phyloP scores from a whole-genome alignment of 75 land plant genomes.

The Ceratopteris richardii region DNA sequence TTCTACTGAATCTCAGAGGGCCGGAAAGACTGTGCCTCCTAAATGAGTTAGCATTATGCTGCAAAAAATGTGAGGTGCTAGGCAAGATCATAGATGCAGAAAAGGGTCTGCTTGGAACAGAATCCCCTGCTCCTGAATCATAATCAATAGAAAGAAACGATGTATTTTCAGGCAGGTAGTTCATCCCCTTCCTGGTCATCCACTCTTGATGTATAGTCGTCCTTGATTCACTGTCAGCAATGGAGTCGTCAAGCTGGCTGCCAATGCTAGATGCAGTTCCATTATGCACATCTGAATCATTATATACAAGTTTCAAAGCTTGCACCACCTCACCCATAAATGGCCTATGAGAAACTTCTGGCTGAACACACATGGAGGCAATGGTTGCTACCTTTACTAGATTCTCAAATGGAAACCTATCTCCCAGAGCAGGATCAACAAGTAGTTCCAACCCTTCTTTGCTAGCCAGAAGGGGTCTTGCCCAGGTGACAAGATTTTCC shows the following conservation, averaged over 20 bases:
- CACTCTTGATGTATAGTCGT: slow-evolving; percentile 3
- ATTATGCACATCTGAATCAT: slow-evolving; percentile 25
- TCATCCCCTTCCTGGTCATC: slow-evolving; percentile 36
- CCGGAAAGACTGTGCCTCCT: slow-evolving; percentile 22
- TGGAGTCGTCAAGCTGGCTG: slow-evolving; percentile 27
- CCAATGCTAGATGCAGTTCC: neutral
- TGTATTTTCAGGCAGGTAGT: slow-evolving; percentile 33
- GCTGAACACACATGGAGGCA: slow-evolving; percentile 96
- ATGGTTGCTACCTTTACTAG: slow-evolving; percentile 79
- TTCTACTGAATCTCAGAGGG: neutral
- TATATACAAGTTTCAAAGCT: slow-evolving; percentile 78
- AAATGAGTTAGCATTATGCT: slow-evolving; percentile 8
- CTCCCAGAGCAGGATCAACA: slow-evolving; percentile 65
- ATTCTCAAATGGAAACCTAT: slow-evolving; percentile 50
- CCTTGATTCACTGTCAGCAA: slow-evolving; percentile 30
- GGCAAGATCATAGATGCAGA: slow-evolving; percentile 14
- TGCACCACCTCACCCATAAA: slow-evolving; percentile 99
- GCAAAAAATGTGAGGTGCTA: slow-evolving; percentile 3
- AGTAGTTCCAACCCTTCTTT: slow-evolving; percentile 67
- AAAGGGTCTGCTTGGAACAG: slow-evolving; percentile 7
- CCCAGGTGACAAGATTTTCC: slow-evolving; percentile 93
- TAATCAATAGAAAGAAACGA: slow-evolving; percentile 74
- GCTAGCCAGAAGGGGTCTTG: slow-evolving; percentile 71
- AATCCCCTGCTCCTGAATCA: slow-evolving; percentile 41
- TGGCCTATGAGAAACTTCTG: slow-evolving; percentile 79